A percentile compares a stretch with the other conserved stretches of the same genome.
Evolutionary conservation across 23 red algal genomes (phyloP).

Genomic region (Cyanidium caldarium): DNA sequence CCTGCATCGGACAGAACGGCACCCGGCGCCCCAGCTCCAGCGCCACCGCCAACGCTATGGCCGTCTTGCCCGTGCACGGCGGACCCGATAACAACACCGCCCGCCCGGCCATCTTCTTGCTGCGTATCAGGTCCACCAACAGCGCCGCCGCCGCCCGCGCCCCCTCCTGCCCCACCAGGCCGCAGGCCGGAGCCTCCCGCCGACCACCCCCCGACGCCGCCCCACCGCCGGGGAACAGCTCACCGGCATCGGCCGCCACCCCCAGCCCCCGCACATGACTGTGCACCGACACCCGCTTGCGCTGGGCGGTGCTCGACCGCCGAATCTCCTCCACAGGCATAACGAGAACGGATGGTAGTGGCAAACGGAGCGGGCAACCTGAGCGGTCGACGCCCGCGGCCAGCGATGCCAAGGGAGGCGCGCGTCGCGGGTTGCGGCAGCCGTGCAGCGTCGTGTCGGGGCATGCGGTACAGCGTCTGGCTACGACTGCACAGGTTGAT

Average conservation of each 20-base stretch:
- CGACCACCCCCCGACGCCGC: not conserved
- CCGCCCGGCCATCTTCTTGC: slow-evolving; percentile 90
- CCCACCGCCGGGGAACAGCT: too few relatives aligned
- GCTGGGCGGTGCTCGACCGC: slow-evolving; percentile 10
- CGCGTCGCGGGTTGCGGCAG: too few relatives aligned
- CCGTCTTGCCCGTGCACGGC: slow-evolving; percentile 85
- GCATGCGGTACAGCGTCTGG: too few relatives aligned
- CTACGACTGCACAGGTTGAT: too few relatives aligned
- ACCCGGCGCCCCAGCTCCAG: slow-evolving; percentile 70
- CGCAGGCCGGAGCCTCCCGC: not conserved
- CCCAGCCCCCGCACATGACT: slow-evolving; percentile 89
- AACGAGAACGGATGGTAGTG: too few relatives aligned
- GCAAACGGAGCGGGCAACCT: too few relatives aligned
- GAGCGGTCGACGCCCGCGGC: too few relatives aligned
- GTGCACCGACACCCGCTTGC: slow-evolving; percentile 68
- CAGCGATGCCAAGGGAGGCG: too few relatives aligned
- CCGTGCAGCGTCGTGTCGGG: too few relatives aligned
- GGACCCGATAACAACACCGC: slow-evolving; percentile 65
- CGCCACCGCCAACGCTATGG: slow-evolving; percentile 53
- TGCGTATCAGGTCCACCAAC: slow-evolving; percentile 72
- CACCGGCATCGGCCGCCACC: slow-evolving; percentile 1
- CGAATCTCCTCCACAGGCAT: not conserved
- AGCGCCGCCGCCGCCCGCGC: slow-evolving; percentile 88
- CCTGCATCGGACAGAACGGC: slow-evolving; percentile 89
- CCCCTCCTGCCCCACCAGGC: slow-evolving; percentile 77